Evolutionary conservation across 2,329 filamentous ascomycete genomes (phyloP), one percentile per base, ranked within the genome.

Genomic region (Hypoxylon sp.): DNA sequence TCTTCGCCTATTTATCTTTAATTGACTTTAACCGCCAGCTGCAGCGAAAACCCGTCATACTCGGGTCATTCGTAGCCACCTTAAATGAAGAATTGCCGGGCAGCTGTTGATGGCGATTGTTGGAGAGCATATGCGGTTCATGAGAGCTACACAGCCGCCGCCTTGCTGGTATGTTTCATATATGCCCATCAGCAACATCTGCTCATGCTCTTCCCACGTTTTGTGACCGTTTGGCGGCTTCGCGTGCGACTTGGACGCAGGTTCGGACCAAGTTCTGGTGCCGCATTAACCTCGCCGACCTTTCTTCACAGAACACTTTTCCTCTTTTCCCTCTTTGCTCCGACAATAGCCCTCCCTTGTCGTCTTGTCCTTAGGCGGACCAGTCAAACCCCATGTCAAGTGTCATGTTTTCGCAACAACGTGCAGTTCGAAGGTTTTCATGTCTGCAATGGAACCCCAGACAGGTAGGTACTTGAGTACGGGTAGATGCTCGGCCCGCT

Each of bases 331-430:
- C 35, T 69, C 57, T 61, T 61, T 62, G 48, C 70, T 56, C 72
- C 72, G 72, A 73, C 54, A 64, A 64, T 73, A 73, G 54, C 70
- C 72, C 66, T 71, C 53, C 68, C 61, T 61, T 64, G 56, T 65
- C 61, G 40, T 64, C 51, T 50, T 37, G 54, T 64, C 53, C 14
- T 31, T 61, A 68, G 63, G 58, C 63, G 67, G 56, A 49, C 72
- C 68, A 72, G 61, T 72, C 49, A 71, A 66, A 49, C 37, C 67
- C 67, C 59, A 62, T 56, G 60, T 66, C 55, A 48, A 62, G 61
- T 66, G 58, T 65, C 69, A 67, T 72, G 66, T 68, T 55, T 64
- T 70, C 66, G 65, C 67, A 70, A 67, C 61, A 61, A 68, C 66
- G 59, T 72, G 69, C 71, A 71, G 57, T 53, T 64, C 46, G 64